A percentile compares a stretch with the other conserved stretches of the same genome.
Conservation (phyloP, 192 early-diverging fungal species). For the Umbelopsis ramanniana region DNA sequence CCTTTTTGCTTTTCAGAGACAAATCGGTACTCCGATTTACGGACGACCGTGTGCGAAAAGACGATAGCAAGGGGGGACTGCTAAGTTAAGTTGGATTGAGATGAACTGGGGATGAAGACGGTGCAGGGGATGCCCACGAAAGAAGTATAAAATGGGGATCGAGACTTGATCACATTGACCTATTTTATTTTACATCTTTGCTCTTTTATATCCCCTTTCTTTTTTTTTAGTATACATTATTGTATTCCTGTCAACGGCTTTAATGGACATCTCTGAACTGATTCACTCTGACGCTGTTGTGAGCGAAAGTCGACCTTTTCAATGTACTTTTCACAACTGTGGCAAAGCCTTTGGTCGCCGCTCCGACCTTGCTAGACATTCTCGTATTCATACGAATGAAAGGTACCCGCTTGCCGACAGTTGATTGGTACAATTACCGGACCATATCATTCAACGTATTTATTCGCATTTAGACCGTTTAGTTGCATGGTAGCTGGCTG, state of each 20-base stretch:
- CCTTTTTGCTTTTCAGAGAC: neutral
- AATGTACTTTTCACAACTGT: slow-evolving; percentile 67
- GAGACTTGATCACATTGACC: neutral
- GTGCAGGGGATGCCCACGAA: neutral
- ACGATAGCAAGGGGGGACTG: slow-evolving; percentile 10
- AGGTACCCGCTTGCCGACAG: slow-evolving; percentile 45
- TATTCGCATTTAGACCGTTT: slow-evolving; percentile 59
- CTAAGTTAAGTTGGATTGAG: neutral
- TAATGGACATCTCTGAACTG: slow-evolving; percentile 66
- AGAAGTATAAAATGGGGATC: neutral
- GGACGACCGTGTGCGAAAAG: slow-evolving; percentile 22
- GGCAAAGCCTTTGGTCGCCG: slow-evolving; percentile 70
- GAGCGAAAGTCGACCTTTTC: slow-evolving; percentile 54
- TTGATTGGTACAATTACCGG: neutral
- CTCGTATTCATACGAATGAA: slow-evolving; percentile 81
- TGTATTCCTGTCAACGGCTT: neutral
- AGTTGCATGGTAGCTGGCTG: slow-evolving; percentile 65
- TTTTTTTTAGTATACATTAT: too few relatives aligned
- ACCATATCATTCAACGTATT: neutral
- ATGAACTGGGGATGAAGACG: too few relatives aligned
- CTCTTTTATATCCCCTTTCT: too few relatives aligned
- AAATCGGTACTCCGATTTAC: slow-evolving; percentile 17
- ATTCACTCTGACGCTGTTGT: slow-evolving; percentile 55
- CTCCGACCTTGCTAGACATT: slow-evolving; percentile 78
- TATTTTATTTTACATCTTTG: too few relatives aligned